These are phyloP conservation scores for Aethionema arabicum DNA, from an alignment of 345 rosid species.

Conservation along the genomic window DNA sequence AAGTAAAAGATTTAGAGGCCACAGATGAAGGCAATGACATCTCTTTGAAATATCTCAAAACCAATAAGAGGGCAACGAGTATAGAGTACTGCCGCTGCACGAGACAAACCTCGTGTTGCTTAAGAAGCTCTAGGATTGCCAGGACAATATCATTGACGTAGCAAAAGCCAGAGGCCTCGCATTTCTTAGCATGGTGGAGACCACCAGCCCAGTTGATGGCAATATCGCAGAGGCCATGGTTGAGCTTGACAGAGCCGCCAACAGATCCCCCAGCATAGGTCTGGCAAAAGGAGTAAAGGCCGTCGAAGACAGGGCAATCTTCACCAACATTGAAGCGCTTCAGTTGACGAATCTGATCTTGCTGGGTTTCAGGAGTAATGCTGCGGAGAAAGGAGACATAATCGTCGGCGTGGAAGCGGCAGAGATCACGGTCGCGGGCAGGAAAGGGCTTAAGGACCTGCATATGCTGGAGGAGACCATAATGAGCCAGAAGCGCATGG, in stretches of 20 bases:
- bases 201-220: constrained; percentile 74
- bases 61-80: too few species aligned
- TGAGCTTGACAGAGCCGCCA: constrained; percentile 66
- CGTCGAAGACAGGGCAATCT: constrained; percentile 73
- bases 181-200: constrained; percentile 72
- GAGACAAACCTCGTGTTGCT: constrained; percentile 58
- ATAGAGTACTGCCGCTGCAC: background rate
- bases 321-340: constrained; percentile 75
- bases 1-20: constrained; percentile 7
- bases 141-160: constrained; percentile 74
- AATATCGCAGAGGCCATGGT: constrained; percentile 59
- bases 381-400: constrained; percentile 60
- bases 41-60: background rate
- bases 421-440: constrained; percentile 69
- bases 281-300: constrained; percentile 71
- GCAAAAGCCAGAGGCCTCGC: constrained; percentile 50
- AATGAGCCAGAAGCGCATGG: constrained; percentile 51
- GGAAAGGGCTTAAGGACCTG: constrained; percentile 62
- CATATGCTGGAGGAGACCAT: constrained; percentile 71
- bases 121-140: constrained; percentile 72
- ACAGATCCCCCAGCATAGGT: constrained; percentile 75
- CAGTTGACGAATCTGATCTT: constrained; percentile 65
- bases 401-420: constrained; percentile 73
- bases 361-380: constrained; percentile 72
- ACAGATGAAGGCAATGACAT: background rate